Conservation (phyloP, 78 protist species). For the Cavenderia fasciculata region DNA sequence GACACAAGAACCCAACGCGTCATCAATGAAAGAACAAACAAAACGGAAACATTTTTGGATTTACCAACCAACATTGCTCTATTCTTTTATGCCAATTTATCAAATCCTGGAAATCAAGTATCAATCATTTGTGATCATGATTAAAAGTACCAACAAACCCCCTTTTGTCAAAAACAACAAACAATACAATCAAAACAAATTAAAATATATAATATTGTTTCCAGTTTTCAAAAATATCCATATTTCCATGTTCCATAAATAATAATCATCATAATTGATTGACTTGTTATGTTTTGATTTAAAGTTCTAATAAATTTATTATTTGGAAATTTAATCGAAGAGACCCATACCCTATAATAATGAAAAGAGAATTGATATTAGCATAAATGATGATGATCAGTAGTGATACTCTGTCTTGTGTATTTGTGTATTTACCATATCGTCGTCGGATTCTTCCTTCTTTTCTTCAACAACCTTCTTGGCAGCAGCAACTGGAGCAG, state of each 20-base stretch:
- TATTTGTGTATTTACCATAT: conserved; percentile 14
- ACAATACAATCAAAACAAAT: neutral
- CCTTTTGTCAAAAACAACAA: neutral
- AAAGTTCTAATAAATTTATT: neutral
- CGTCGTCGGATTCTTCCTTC: conserved; percentile 64
- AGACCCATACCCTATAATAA: conserved; percentile 58
- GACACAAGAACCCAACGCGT: too few relatives aligned
- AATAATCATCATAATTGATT: neutral
- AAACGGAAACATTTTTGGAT: too few relatives aligned
- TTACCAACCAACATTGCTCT: too few relatives aligned
- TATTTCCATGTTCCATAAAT: neutral
- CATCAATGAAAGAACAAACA: too few relatives aligned
- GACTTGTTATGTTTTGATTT: neutral
- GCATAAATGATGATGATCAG: neutral
- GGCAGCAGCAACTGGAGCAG: conserved; percentile 3
- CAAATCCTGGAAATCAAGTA: too few relatives aligned
- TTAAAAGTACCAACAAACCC: neutral
- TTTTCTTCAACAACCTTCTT: conserved; percentile 32
- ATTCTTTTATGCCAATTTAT: too few relatives aligned
- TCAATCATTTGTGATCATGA: too few relatives aligned
- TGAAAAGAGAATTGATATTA: neutral
- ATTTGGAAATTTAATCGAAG: conserved; percentile 47
- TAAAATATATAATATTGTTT: too few relatives aligned
- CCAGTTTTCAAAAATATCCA: neutral
- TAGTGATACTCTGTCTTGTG: neutral